Evolutionary conservation across 768 basidiomycete genomes (phyloP), one percentile per base, ranked within the genome.

Genomic region (Tremella mesenterica): DNA sequence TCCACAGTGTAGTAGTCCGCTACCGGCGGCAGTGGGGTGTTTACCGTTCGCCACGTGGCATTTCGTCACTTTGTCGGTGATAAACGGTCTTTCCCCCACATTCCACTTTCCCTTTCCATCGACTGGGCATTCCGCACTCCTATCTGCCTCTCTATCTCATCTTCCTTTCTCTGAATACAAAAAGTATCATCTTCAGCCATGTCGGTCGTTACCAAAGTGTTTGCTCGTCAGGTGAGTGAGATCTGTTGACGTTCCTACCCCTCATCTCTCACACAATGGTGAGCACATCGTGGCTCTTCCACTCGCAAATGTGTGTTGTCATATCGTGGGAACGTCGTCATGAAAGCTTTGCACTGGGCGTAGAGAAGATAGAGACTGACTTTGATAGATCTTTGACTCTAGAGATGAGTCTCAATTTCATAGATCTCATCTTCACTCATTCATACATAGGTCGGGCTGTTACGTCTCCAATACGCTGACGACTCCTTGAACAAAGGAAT

Each of bases 301-400:
- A 4, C 29, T 20, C 47, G 23, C 29, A 28, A 25, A 16, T 28
- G 28, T 4, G 26, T 20, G n/a, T n/a, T n/a, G n/a, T n/a, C n/a
- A n/a, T n/a, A n/a, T n/a, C n/a, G n/a, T n/a, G n/a, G n/a, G n/a
- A n/a, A n/a, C n/a, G n/a, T n/a, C n/a, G n/a, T n/a, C n/a, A n/a
- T n/a, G n/a, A n/a, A n/a, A n/a, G n/a, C n/a, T n/a, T n/a, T n/a
- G n/a, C n/a, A n/a, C n/a, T 18, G 38, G 38, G 23, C 23, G 38
- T 44, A 9, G 31, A 20, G 8, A 25, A 20, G 27, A 50, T 28
- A 48, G 23, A 10, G 6, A 48, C 50, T 53, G 28, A 48, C 21
- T 48, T 57, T 56, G 39, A 21, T 69, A 96, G 93, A 93, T 97
- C 83, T 97, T 95, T 75, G 93, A 97, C 81, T 96, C 91, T 72